Conservation (phyloP, 1,284 basidiomycete species). For the Rhodotorula sp. region DNA sequence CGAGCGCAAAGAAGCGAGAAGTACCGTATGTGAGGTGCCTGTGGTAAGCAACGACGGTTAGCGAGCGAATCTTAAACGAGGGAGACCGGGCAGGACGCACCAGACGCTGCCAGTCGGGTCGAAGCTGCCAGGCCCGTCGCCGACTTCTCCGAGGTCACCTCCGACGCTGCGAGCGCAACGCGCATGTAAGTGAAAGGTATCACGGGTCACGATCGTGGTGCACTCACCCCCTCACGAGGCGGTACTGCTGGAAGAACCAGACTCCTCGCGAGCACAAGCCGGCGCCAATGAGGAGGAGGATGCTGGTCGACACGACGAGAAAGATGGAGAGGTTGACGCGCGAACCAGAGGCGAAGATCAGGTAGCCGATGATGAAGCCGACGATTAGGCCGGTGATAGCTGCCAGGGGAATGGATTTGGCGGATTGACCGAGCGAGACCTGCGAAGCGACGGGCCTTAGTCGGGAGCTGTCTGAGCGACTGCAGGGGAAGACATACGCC, state of each 20-base stretch:
- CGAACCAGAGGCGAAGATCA: conserved; percentile 56
- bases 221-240: too few species aligned
- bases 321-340: conserved; percentile 64
- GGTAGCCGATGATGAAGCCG: conserved; percentile 59
- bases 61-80: neutral
- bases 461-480: too few species aligned
- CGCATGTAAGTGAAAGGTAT: too few species aligned
- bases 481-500: conserved; percentile 58
- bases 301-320: conserved; percentile 81
- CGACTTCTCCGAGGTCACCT: conserved; percentile 72
- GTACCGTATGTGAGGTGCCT: conserved; percentile 64
- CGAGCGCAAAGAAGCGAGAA: too few species aligned
- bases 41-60: neutral
- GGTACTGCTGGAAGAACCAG: conserved; percentile 67
- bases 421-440: conserved; percentile 74
- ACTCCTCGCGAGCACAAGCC: conserved; percentile 77
- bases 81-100: too few species aligned
- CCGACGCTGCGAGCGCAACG: conserved; percentile 68
- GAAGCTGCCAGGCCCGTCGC: conserved; percentile 67
- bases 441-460: conserved; percentile 26
- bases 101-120: conserved; percentile 5
- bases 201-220: too few species aligned
- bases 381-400: conserved; percentile 76
- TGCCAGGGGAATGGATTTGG: conserved; percentile 81
- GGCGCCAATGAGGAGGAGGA: conserved; percentile 85